These are phyloP conservation scores for Nephelium lappaceum DNA, from an alignment of 345 rosid species.

Conservation along the genomic window DNA sequence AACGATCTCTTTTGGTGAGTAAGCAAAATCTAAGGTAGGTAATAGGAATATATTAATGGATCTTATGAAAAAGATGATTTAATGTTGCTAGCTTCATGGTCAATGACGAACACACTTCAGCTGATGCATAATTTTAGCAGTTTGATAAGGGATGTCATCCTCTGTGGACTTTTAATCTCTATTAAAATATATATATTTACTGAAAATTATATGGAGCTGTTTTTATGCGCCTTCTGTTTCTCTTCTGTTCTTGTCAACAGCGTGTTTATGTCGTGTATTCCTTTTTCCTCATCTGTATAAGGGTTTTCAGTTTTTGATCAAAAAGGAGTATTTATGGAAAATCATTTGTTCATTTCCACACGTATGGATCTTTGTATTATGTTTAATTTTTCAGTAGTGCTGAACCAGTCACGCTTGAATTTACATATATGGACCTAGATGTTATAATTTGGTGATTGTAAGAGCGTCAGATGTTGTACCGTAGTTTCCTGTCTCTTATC, in stretches of 20 bases:
- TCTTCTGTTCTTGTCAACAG: not conserved
- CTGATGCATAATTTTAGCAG: not conserved
- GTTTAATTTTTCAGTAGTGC: not conserved
- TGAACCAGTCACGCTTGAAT: not conserved
- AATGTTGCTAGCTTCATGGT: not conserved
- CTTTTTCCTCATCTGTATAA: not conserved
- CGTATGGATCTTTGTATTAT: not conserved
- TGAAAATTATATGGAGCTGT: not conserved
- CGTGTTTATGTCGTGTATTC: not conserved
- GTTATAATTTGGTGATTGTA: not conserved
- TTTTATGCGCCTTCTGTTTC: not conserved
- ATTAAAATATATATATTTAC: not conserved
- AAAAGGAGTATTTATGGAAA: not conserved
- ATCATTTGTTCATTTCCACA: not conserved
- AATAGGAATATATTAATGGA: not conserved
- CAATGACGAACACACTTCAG: not conserved
- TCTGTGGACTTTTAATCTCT: not conserved
- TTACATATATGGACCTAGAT: not conserved
- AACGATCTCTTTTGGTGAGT: slow-evolving; percentile 89
- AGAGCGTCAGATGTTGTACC: slow-evolving; percentile 12
- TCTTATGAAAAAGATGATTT: not conserved
- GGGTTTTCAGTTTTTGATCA: not conserved
- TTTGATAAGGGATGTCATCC: not conserved
- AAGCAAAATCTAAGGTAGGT: slow-evolving; percentile 19
- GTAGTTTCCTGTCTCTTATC: not conserved